A percentile compares a stretch with the other conserved stretches of the same genome.
Conservation (phyloP, 495 filamentous ascomycete species). For the Astrothelium macrocarpum region DNA sequence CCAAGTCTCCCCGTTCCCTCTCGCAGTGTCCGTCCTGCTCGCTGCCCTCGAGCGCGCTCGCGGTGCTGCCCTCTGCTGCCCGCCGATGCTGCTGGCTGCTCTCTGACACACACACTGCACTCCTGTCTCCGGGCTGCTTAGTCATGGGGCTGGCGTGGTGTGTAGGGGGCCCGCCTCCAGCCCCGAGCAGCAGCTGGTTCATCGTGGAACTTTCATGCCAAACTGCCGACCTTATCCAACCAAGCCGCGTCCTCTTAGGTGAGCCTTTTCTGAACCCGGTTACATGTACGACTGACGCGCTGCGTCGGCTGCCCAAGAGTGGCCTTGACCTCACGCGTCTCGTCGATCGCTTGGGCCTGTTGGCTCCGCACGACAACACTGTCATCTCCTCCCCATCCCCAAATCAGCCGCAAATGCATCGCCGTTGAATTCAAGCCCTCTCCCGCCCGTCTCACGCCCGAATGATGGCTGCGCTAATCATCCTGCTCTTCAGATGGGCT, state of each 20-base stretch:
- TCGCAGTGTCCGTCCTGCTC: neutral
- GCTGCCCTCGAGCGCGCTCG: neutral
- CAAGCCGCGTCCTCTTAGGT: constrained; percentile 3
- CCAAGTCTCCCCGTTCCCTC: neutral
- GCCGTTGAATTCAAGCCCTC: neutral
- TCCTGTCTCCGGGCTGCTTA: neutral
- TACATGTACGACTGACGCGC: neutral
- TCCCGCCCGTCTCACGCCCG: too few species aligned
- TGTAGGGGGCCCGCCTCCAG: constrained; percentile 3
- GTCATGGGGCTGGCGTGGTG: neutral
- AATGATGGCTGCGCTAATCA: neutral
- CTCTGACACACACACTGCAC: too few species aligned
- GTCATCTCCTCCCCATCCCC: constrained; percentile 1
- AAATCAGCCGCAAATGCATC: neutral
- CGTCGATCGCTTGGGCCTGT: neutral
- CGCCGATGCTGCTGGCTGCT: neutral
- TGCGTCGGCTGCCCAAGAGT: neutral
- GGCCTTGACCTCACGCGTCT: neutral
- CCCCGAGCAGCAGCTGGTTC: constrained; percentile 1
- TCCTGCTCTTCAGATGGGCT: neutral
- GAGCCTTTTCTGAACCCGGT: neutral
- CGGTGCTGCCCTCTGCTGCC: neutral
- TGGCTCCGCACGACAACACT: constrained; percentile 5
- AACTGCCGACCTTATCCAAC: constrained; percentile 1
- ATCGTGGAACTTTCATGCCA: constrained; percentile 6